Evolutionary conservation across 305 asterid species (phyloP), one percentile per base, ranked within the genome.

Genomic region (Euphrasia arctica): DNA sequence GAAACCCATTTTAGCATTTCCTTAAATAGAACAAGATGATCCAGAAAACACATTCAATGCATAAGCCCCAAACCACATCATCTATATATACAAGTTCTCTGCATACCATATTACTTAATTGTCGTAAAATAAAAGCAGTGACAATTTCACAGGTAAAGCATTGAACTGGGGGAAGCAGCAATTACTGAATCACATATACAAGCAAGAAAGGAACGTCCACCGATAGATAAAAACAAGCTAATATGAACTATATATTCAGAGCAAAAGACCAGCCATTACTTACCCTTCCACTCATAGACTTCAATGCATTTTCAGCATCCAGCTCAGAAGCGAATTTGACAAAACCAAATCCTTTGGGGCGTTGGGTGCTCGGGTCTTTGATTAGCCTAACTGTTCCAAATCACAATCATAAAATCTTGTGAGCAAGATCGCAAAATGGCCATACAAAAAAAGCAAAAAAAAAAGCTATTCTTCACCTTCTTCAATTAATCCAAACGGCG

Each of bases 271-370:
- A 22, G 29, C 10, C 57, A 6, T 31, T 78, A 88, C 94, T 31
- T 78, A 88, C 94, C 91, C 80, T 83, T 73, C 90, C 86, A 69
- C 79, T 85, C 80, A 89, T 60, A 70, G 88, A 79, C 72, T 72
- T 81, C 61, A 84, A 57, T 7, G 93, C 96, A 58, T 80, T 85
- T 51, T 69, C 85, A 27, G 94, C 95, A 65, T 84, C 85, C 49
- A 70, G 43, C 65, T 82, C 87, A 4, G 87, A 74, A 6, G 62
- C 84, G 78, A 85, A 89, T 75, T 70, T 79, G 29, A 85, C 89
- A 67, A 87, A 92, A 65, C 87, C 95, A 68, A 87, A 92, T 64
- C 97, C 95, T 71, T 85, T 89, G 31, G 83, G 86, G 78, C 96
- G 82, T 64, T 65, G 89, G 1, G 93, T 89, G 59, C 60, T 74